Evolutionary conservation across 495 filamentous ascomycete genomes (phyloP), one percentile per base, ranked within the genome.

Genomic region (Choiromyces venosus): DNA sequence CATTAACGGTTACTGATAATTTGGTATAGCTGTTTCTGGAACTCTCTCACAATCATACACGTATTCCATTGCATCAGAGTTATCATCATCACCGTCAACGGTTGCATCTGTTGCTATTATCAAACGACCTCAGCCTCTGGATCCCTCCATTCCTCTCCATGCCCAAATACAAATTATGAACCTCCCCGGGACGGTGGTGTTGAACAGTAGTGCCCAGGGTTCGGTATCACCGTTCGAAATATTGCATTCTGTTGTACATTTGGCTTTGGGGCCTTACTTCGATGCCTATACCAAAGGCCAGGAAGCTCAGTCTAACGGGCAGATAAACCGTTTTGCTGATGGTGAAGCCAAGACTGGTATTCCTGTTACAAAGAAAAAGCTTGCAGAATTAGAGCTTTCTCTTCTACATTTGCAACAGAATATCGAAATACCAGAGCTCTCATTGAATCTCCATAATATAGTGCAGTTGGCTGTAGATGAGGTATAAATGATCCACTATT

Each of bases 331-430:
- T 37, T 81, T 79, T 75, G 74, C 76, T 21, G 94, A 97, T 80
- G 90, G 90, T 21, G 94, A 97, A 79, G 89, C 90, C 25, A 95
- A 96, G 85, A 96, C 92, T 39, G 79, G 79, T 61, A 92, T 99
- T 76, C 92, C 95, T n/a, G 92, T 93, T 12, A 93, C 95, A 37
- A 97, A 96, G 86, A 96, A 96, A 86, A 93, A 92, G 81, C 88
- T 97, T 81, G 94, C 93, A 19, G 96, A 99, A 78, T 85, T 99
- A 74, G 94, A 96, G 81, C 85, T 96, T 70, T 94, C 90, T 73
- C 86, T 99, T 71, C 85, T 91, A 73, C 93, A 98, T 80, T 86
- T 98, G 64, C 94, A 97, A 83, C 94, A 97, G 80, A 97, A 98
- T 86, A 92, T 96, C 69, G 95, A 99, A 83, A 97, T 99, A 65